phyloP scores from a whole-genome alignment of 2,329 filamentous ascomycete genomes.

The Penicillium hordei region DNA sequence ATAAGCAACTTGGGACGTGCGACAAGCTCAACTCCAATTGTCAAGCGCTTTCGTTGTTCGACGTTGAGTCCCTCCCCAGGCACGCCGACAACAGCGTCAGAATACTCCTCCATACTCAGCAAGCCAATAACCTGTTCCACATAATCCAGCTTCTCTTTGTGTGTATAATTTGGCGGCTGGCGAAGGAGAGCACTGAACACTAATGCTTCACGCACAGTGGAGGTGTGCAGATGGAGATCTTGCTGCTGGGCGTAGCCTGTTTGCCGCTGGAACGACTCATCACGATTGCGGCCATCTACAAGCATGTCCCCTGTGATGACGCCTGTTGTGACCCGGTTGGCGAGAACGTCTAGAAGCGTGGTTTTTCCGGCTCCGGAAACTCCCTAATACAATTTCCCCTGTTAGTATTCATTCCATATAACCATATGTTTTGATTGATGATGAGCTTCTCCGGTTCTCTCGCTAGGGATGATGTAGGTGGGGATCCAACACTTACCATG shows the following conservation, averaged over 20 bases:
- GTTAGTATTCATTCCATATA: neutral
- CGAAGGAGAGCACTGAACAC: neutral
- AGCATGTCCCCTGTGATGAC: conserved; percentile 81
- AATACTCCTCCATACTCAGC: no score
- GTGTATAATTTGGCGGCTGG: neutral
- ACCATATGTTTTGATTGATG: no score
- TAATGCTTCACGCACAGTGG: neutral
- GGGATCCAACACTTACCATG: neutral
- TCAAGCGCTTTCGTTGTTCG: no score
- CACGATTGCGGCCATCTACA: conserved; percentile 65
- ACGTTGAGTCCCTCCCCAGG: no score
- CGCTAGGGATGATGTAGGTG: neutral
- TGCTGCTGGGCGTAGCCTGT: conserved; percentile 58
- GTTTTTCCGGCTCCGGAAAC: conserved; percentile 88
- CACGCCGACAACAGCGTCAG: no score
- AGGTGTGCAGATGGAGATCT: conserved; percentile 67
- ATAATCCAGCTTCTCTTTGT: neutral
- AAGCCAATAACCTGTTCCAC: no score
- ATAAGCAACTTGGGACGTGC: no score
- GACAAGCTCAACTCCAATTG: no score
- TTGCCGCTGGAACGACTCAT: conserved; percentile 42
- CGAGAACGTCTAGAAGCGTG: conserved; percentile 78
- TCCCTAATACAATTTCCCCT: conserved; percentile 45
- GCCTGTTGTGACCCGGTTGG: conserved; percentile 78
- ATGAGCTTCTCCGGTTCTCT: no score